A percentile compares a stretch with the other conserved stretches of the same genome.
Conservation (phyloP, 1,284 basidiomycete genomes). For the Anthracocystis walkeri region DNA sequence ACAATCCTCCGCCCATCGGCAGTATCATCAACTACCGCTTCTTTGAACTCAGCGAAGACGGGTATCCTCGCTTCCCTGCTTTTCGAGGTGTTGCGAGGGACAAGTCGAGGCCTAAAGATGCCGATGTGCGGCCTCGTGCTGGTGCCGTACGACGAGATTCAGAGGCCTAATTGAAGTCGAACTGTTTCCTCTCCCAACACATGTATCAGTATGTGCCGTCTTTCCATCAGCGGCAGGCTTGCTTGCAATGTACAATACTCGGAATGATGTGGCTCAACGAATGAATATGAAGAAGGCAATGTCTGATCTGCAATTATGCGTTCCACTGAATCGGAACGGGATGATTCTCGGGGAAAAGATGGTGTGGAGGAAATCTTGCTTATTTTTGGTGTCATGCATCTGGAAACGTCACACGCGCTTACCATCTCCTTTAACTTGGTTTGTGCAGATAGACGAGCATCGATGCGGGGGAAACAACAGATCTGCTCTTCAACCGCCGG, state of each 20-base stretch:
- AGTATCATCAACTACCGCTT: slow-evolving; percentile 76
- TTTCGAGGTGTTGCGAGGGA: slow-evolving; percentile 73
- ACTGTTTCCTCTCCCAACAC: neutral
- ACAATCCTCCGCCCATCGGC: slow-evolving; percentile 72
- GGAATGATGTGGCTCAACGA: neutral
- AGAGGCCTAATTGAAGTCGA: neutral
- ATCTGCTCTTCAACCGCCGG: neutral
- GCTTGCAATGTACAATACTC: neutral
- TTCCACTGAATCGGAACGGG: too few species aligned
- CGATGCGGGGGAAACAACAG: too few species aligned
- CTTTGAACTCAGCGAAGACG: slow-evolving; percentile 76
- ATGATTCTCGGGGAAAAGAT: too few species aligned
- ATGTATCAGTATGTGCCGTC: neutral
- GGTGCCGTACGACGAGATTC: slow-evolving; percentile 15
- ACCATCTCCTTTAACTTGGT: too few species aligned
- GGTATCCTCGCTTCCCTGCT: slow-evolving; percentile 74
- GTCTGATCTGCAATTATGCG: too few species aligned
- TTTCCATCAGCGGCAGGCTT: neutral
- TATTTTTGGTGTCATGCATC: too few species aligned
- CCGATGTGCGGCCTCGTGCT: slow-evolving; percentile 41
- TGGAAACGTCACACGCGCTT: neutral
- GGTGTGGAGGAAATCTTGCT: too few species aligned
- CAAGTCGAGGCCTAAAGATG: slow-evolving; percentile 55
- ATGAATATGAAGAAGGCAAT: too few species aligned
- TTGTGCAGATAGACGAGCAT: too few species aligned